Base-by-base conservation (phyloP, 2,329 filamentous ascomycete genomes). In the Nannizzia gypsea region DNA sequence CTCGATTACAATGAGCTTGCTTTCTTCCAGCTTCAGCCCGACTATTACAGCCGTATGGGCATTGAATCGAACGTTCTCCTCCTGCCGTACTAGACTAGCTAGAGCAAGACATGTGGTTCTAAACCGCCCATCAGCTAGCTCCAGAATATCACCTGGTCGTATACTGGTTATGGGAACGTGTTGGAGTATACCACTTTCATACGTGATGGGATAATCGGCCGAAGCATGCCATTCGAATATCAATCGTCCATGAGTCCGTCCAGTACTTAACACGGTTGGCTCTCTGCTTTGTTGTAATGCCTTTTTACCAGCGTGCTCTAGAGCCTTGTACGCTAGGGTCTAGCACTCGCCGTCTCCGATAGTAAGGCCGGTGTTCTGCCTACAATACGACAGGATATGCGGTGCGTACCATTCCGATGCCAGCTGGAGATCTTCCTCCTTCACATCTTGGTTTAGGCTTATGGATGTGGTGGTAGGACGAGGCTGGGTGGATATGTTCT, bases 321-420 rank as follows among this genome's bases (percentile, higher is more conserved):
- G 63, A 2, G 66, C 71, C 38, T 70, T 63, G 36, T 68, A 64
- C 5, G 71, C 71, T 15, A 74, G 64, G 3, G 72, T 72, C 71
- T 72, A 74, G 59, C 72, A 74, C 59, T 73, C 71, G 3, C 72
- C 72, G 60, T 74, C 67, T 9, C 72, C 73, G 2, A 74, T 71
- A 60, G 68, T 64, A 9, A 60, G 61, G 1, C 70, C 71, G 28
- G 60, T 2, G 61, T 60, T 56, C 70, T 65, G 31, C 67, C 67
- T n/a, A n/a, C n/a, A n/a, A 68, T 68, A 74, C 3, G 56, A 40
- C 5, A 71, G 69, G 40, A 74, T 63, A 20, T 63, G 59, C 5
- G 66, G 63, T 2, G 67, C 68, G 60, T 73, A 73, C 56, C 65
- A 63, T 26, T 59, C 20, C 60, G 59, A 38, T 48, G 64, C 61